Evolutionary conservation across 2,329 filamentous ascomycete genomes (phyloP).

Genomic region (Clarireedia monteithiana): DNA sequence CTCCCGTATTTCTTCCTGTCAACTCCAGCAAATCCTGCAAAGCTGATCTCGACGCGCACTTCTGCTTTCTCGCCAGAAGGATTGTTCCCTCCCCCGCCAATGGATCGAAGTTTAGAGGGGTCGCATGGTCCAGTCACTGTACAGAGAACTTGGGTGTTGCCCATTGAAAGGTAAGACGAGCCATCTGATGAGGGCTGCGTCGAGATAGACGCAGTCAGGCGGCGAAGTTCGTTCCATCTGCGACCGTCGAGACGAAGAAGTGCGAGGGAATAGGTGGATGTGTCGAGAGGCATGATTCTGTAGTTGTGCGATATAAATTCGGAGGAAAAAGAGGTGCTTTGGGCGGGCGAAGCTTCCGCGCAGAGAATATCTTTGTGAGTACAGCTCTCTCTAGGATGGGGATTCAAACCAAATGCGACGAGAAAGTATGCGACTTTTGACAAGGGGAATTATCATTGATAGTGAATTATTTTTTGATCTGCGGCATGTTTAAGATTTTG

Average conservation of each 20-base stretch:
- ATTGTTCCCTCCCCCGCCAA: conserved; percentile 36
- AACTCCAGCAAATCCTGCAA: conserved; percentile 82
- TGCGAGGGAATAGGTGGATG: conserved; percentile 81
- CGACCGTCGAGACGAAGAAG: conserved; percentile 76
- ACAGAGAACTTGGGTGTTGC: conserved; percentile 95
- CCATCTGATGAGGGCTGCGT: conserved; percentile 91
- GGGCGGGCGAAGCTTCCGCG: neutral
- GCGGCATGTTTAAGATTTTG: neutral
- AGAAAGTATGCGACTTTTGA: neutral
- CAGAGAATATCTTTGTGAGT: neutral
- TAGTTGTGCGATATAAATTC: neutral
- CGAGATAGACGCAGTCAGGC: conserved; percentile 79
- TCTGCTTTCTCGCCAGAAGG: conserved; percentile 44
- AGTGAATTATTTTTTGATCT: too few relatives aligned
- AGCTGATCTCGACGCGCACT: conserved; percentile 72
- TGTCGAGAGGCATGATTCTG: conserved; percentile 72
- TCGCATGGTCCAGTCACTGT: conserved; percentile 83
- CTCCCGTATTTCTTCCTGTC: conserved; percentile 71
- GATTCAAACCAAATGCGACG: too few relatives aligned
- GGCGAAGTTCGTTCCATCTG: conserved; percentile 94
- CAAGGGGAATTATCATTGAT: neutral
- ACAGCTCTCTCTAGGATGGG: neutral
- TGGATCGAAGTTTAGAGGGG: conserved; percentile 30
- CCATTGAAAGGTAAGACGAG: conserved; percentile 90
- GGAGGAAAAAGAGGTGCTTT: neutral